Base-by-base conservation (phyloP, 1,284 basidiomycete genomes). In the Cutaneotrichosporon sp. region DNA sequence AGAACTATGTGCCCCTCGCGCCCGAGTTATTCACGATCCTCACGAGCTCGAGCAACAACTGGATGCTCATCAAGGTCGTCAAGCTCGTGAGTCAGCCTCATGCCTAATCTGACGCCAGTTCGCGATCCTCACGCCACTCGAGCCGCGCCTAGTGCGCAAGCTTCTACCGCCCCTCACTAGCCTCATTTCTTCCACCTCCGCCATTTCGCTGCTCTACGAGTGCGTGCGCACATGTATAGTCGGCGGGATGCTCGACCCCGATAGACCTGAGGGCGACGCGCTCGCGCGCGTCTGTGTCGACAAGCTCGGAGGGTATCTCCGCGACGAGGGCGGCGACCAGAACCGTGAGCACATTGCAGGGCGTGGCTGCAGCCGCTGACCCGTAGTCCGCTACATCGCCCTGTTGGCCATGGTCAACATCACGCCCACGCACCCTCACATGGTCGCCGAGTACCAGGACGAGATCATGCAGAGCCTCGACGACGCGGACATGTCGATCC, bases 41-140 rank as follows among this genome's bases (percentile, higher is more conserved):
- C 63, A 97, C 93, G 0, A 92, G 89, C 1, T 93, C 92, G 31
- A 90, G 89, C 29, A 99, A 99, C 79, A 99, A 99, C 74, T 99
- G 97, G 97, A 95, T 98, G 91, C 83, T 99, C 61, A 99, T 99
- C 81, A 99, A 99, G 82, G 90, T 98, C 54, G 89, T 99, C 77
- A 99, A 99, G 81, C 81, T 97, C 72, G 93, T 93, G 74, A 73
- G 86, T 75, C 11, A 29, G 24, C 31, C n/a, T n/a, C n/a, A n/a
- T 18, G 2, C 10, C 2, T 20, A 2, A 2, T 2, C 56, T 58
- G 31, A 52, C 24, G 60, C 18, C 68, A 97, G 94, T 97, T 97
- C 80, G 93, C 94, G 22, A 87, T 89, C 29, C 80, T 97, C 27
- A 91, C 91, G 0, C 95, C 95, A 2, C 83, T 92, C 68, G 97